Evolutionary conservation across 257 asterid genomes (phyloP).

Genomic region (Schizonepeta tenuifolia): DNA sequence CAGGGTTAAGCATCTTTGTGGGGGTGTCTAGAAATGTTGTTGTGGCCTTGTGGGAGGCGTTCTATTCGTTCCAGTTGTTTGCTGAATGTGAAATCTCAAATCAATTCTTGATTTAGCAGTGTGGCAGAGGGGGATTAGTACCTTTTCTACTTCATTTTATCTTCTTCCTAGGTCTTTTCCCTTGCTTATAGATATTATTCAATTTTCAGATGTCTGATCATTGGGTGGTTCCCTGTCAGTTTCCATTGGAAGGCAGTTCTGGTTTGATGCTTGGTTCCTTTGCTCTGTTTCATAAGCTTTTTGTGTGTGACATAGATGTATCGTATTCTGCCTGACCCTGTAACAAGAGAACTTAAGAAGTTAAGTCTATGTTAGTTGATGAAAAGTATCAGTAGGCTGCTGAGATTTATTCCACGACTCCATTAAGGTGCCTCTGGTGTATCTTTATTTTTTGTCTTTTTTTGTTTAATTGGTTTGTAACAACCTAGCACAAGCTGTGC

Average conservation of each 20-base stretch:
- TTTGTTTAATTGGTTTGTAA: no score
- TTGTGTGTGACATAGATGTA: background rate
- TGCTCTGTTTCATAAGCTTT: background rate
- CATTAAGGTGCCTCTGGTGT: background rate
- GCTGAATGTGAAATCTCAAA: no score
- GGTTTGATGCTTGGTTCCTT: no score
- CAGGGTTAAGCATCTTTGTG: background rate
- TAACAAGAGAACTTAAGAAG: background rate
- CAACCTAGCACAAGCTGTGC: no score
- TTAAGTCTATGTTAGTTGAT: background rate
- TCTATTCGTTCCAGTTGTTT: background rate
- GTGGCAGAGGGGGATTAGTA: no score
- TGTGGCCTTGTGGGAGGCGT: background rate
- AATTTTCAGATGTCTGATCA: no score
- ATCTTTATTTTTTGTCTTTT: no score
- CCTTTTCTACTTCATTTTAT: no score
- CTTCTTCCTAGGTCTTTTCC: no score
- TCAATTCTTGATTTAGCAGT: no score
- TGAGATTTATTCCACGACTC: background rate
- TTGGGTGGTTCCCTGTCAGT: no score
- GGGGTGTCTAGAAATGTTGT: constrained; percentile 7
- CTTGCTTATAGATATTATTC: no score
- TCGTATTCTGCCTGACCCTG: background rate
- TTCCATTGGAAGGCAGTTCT: background rate
- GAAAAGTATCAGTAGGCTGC: background rate